Percentiles rank a stretch among this genome's conserved stretches.
These are phyloP conservation scores for Paragyromitra xinjiangensis DNA, from an alignment of 495 filamentous ascomycete genomes.

Conservation along the genomic window DNA sequence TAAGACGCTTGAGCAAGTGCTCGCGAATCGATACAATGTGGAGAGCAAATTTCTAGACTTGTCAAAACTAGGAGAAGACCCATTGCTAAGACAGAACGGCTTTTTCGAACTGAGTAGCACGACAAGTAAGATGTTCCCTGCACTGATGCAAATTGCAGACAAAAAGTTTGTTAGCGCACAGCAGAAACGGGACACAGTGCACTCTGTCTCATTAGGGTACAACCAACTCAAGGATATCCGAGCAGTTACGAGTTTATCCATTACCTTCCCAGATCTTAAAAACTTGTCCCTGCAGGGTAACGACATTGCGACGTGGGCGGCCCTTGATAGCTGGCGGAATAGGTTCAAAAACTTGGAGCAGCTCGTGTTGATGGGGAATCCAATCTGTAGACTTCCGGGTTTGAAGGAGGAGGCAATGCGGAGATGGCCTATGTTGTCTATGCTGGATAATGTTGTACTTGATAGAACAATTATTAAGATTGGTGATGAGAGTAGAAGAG, in stretches of 20 bases:
- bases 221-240: constrained; percentile 76
- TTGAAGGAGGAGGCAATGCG: constrained; percentile 76
- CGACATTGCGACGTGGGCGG: constrained; percentile 53
- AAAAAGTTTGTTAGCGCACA: constrained; percentile 71
- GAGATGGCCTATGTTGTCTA: constrained; percentile 81
- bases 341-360: constrained; percentile 81
- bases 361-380: constrained; percentile 78
- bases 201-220: constrained; percentile 77
- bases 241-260: constrained; percentile 74
- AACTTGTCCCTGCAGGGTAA: constrained; percentile 64
- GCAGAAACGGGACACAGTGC: constrained; percentile 74
- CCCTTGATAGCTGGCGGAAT: constrained; percentile 73
- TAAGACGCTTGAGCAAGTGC: constrained; percentile 63
- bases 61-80: constrained; percentile 74
- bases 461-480: constrained; percentile 45
- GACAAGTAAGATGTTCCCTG: constrained; percentile 89
- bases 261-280: constrained; percentile 80
- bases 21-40: constrained; percentile 76
- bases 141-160: constrained; percentile 82
- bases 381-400: constrained; percentile 68
- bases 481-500: constrained; percentile 36
- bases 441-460: constrained; percentile 61
- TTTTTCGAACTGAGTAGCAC: constrained; percentile 75
- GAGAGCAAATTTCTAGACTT: constrained; percentile 79
- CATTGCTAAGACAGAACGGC: constrained; percentile 72